Percentiles rank a stretch among this genome's conserved stretches.
phyloP scores from a whole-genome alignment of 2,329 filamentous ascomycete species.

The Knoxdaviesia proteae region DNA sequence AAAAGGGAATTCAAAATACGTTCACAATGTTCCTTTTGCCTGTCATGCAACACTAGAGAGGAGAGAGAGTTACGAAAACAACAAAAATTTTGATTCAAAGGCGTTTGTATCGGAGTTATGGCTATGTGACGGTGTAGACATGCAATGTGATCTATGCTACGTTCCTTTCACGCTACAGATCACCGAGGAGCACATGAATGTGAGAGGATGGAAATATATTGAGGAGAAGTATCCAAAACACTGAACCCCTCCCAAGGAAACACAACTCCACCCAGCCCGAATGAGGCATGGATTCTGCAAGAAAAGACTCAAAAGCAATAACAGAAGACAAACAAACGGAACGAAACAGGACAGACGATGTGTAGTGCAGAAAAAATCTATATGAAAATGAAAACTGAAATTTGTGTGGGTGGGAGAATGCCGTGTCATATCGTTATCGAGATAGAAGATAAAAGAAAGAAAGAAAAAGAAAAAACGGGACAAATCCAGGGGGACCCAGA shows the following conservation, averaged over 20 bases:
- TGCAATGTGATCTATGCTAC: neutral
- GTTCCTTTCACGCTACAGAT: neutral
- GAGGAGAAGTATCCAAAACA: slow-evolving; percentile 1
- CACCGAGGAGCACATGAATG: neutral
- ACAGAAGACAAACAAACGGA: neutral
- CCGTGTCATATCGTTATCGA: neutral
- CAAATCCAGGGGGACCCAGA: neutral
- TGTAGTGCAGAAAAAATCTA: neutral
- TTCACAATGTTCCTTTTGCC: no score
- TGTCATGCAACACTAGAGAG: no score
- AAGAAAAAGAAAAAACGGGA: neutral
- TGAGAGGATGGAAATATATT: neutral
- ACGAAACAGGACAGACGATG: neutral
- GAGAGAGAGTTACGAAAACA: no score
- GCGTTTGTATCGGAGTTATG: no score
- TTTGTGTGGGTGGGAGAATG: neutral
- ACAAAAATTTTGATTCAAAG: no score
- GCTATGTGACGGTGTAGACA: no score
- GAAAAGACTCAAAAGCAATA: neutral
- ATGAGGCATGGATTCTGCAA: neutral
- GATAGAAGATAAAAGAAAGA: neutral
- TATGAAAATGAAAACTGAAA: slow-evolving; percentile 1
- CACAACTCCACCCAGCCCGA: neutral
- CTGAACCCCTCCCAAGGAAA: neutral
- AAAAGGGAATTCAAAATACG: no score